Conservation (phyloP, 768 basidiomycete species). For the Pholiota molesta region DNA sequence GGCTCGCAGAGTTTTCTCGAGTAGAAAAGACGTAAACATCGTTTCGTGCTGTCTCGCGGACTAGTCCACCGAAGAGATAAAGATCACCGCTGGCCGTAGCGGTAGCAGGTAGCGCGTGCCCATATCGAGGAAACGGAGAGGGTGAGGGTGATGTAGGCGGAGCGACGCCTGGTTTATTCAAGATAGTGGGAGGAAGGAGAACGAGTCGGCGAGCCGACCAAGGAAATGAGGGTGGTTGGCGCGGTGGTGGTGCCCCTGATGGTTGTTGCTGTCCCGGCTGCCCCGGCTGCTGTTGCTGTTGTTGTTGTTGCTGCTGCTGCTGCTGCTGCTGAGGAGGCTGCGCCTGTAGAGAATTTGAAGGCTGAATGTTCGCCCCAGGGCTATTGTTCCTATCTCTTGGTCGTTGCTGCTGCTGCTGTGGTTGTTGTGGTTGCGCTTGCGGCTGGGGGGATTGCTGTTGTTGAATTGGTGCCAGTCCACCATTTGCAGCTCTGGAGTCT, state of each 20-base stretch:
- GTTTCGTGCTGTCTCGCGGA: conserved; percentile 86
- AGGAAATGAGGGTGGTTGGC: conserved; percentile 63
- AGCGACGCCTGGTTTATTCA: conserved; percentile 64
- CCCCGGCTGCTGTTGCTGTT: conserved; percentile 13
- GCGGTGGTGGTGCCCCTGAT: conserved; percentile 26
- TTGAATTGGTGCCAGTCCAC: conserved; percentile 22
- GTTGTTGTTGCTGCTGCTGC: conserved; percentile 16
- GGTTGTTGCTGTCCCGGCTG: conserved; percentile 25
- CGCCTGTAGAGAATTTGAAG: conserved; percentile 28
- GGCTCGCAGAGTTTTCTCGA: conserved; percentile 74
- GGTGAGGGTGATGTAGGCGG: conserved; percentile 75
- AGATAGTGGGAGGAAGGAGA: conserved; percentile 66
- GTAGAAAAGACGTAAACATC: conserved; percentile 93
- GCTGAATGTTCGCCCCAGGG: conserved; percentile 29
- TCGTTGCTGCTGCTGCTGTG: conserved; percentile 44
- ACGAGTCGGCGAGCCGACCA: conserved; percentile 80
- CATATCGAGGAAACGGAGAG: conserved; percentile 95
- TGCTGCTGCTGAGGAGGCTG: conserved; percentile 21
- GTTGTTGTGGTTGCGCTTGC: conserved; percentile 15
- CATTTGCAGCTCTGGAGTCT: conserved; percentile 23
- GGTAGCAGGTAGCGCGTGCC: conserved; percentile 85
- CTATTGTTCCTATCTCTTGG: conserved; percentile 37
- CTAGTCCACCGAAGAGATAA: conserved; percentile 96
- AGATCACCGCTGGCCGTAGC: conserved; percentile 85
- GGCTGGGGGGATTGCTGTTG: conserved; percentile 32